Conservation (phyloP, 345 rosid genomes). For the Xanthoceras sorbifolium region DNA sequence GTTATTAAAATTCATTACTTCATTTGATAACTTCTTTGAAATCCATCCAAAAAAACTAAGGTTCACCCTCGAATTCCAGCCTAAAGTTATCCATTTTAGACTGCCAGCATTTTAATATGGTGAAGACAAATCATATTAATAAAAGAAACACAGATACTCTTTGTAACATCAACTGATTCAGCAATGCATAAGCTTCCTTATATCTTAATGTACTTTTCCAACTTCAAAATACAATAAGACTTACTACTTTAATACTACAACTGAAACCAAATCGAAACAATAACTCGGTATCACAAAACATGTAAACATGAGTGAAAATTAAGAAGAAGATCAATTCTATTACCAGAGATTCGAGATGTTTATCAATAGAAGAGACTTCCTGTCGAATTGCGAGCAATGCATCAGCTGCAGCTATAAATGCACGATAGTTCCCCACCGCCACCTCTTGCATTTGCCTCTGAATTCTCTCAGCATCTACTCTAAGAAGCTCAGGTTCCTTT, state of each 20-base stretch:
- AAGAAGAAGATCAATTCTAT: background rate
- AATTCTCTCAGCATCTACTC: constrained; percentile 91
- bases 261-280: background rate
- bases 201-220: background rate
- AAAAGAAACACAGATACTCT: background rate
- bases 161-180: background rate
- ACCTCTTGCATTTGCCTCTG: constrained; percentile 99
- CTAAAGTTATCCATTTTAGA: background rate
- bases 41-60: too few relatives aligned
- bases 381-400: constrained; percentile 82
- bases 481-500: constrained; percentile 94
- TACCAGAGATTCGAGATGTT: constrained; percentile 89
- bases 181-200: background rate
- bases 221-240: background rate
- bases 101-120: background rate
- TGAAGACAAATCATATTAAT: background rate
- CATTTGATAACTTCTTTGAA: too few relatives aligned
- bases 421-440: constrained; percentile 91
- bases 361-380: constrained; percentile 85
- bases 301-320: background rate
- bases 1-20: background rate
- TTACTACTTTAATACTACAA: background rate
- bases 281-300: background rate
- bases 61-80: too few relatives aligned
- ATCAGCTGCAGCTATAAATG: constrained; percentile 92